Evolutionary conservation across 176 grass and related monocot species (phyloP).

Genomic region (Oryza brachyantha): DNA sequence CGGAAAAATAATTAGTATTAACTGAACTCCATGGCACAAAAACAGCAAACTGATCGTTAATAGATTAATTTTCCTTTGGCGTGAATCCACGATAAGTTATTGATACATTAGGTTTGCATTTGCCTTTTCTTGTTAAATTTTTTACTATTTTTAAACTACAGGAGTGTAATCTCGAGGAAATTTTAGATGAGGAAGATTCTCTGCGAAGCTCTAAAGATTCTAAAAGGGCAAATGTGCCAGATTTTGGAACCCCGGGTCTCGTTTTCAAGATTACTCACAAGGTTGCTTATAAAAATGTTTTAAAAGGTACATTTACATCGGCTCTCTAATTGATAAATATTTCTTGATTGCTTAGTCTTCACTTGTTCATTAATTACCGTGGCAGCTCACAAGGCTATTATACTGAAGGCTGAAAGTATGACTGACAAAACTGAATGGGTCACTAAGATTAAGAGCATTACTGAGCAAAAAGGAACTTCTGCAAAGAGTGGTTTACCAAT

Average conservation of each 20-base stretch:
- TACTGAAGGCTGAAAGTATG: constrained; percentile 83
- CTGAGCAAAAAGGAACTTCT: constrained; percentile 35
- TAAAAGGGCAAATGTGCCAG: constrained; percentile 56
- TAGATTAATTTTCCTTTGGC: not conserved
- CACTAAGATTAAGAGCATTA: constrained; percentile 59
- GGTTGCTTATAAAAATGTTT: constrained; percentile 80
- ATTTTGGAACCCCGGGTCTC: constrained; percentile 48
- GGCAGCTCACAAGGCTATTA: constrained; percentile 61
- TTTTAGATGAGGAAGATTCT: constrained; percentile 66
- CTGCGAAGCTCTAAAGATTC: constrained; percentile 69
- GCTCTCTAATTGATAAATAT: constrained; percentile 6
- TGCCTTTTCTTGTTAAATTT: not conserved
- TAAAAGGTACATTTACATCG: constrained; percentile 64
- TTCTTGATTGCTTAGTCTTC: not conserved
- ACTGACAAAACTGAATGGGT: constrained; percentile 75
- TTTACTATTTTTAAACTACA: constrained; percentile 27
- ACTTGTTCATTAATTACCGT: constrained; percentile 7
- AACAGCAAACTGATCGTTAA: not conserved
- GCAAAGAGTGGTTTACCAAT: constrained; percentile 40
- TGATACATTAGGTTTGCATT: not conserved
- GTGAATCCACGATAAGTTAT: not conserved
- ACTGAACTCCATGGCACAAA: not conserved
- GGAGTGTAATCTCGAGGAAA: constrained; percentile 79
- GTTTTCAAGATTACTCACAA: constrained; percentile 84
- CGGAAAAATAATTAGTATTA: not conserved